A percentile compares a stretch with the other conserved stretches of the same genome.
These are phyloP conservation scores for Coemansia sp. DNA, from an alignment of 192 early-diverging fungal species.

Conservation along the genomic window DNA sequence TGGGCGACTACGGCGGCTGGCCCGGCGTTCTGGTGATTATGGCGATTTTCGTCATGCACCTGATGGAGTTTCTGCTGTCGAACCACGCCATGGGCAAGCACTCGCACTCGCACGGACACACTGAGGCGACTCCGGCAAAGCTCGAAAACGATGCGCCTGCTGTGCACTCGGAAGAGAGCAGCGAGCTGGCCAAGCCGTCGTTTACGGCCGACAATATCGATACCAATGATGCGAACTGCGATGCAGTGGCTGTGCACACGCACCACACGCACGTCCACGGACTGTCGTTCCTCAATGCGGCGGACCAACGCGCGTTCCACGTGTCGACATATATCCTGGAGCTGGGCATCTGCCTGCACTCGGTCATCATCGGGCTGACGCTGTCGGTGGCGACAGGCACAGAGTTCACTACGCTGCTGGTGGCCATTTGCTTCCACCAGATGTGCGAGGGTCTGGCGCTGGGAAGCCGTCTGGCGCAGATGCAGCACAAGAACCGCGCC, in stretches of 20 bases:
- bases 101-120: constrained; percentile 23
- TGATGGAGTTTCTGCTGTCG: constrained; percentile 63
- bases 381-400: constrained; percentile 59
- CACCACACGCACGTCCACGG: constrained; percentile 57
- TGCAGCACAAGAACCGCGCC: constrained; percentile 33
- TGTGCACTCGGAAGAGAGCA: not conserved
- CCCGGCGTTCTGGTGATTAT: constrained; percentile 64
- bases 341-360: constrained; percentile 77
- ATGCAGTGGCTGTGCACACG: constrained; percentile 51
- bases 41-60: constrained; percentile 67
- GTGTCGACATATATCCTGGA: constrained; percentile 74
- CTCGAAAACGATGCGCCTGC: not conserved
- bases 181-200: not conserved
- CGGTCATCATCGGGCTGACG: constrained; percentile 74
- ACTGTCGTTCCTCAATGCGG: constrained; percentile 25
- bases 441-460: constrained; percentile 80
- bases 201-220: not conserved
- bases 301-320: constrained; percentile 14
- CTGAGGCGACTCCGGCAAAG: not conserved
- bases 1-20: constrained; percentile 57
- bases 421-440: constrained; percentile 76
- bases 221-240: constrained; percentile 19
- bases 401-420: constrained; percentile 62
- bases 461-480: constrained; percentile 69
- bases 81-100: constrained; percentile 49